These are phyloP conservation scores for Moricandia arvensis DNA, from an alignment of 345 rosid genomes.

Conservation along the genomic window DNA sequence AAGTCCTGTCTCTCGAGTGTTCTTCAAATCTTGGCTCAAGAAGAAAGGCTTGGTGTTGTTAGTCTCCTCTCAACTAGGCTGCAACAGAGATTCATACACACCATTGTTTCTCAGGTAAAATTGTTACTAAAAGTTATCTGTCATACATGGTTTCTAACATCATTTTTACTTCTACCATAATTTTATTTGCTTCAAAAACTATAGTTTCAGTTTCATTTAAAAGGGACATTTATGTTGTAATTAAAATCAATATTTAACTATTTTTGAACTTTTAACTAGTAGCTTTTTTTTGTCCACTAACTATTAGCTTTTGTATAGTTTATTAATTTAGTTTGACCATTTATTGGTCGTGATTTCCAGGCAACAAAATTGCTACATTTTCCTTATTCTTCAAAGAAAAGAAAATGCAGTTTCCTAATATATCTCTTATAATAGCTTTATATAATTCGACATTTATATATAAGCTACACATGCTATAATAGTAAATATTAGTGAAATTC, in stretches of 20 bases:
- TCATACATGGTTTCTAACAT: too few relatives aligned
- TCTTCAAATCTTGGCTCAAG: conserved; percentile 20
- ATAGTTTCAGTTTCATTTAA: too few relatives aligned
- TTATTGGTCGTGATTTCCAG: background rate
- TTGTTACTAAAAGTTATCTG: too few relatives aligned
- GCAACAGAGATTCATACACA: conserved; percentile 27
- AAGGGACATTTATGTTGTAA: too few relatives aligned
- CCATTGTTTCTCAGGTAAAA: conserved; percentile 37
- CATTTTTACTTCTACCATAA: background rate
- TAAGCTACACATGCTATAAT: background rate
- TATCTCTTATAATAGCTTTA: background rate
- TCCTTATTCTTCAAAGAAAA: background rate
- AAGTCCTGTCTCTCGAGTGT: conserved; percentile 33
- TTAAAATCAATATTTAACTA: too few relatives aligned
- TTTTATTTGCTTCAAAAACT: background rate
- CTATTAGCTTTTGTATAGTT: background rate
- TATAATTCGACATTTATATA: background rate
- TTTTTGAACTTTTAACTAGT: too few relatives aligned
- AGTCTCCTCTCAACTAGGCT: conserved; percentile 31
- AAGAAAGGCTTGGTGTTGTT: conserved; percentile 20
- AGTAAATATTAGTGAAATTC: background rate
- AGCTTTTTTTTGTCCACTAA: too few relatives aligned
- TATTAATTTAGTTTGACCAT: too few relatives aligned
- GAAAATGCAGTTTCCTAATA: background rate
- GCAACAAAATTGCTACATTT: background rate